These are phyloP conservation scores for Candida manassasensis DNA, from an alignment of 805 yeast genomes.

Conservation along the genomic window DNA sequence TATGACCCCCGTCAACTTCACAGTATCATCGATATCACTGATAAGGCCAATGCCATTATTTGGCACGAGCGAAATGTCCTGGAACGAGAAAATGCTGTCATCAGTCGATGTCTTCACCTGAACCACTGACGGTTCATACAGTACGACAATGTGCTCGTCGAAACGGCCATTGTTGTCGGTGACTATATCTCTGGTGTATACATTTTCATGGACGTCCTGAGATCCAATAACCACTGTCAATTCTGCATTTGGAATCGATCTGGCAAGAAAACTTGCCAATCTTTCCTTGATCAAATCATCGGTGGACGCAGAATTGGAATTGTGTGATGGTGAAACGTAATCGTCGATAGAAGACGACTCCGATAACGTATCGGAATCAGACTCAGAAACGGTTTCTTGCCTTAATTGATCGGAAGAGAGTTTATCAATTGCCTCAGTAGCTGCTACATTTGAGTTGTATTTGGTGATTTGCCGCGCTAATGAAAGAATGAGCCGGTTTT, in stretches of 20 bases:
- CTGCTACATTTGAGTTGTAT: slow-evolving; percentile 16
- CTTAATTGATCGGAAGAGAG: slow-evolving; percentile 23
- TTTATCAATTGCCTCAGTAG: slow-evolving; percentile 19
- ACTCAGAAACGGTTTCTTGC: slow-evolving; percentile 19
- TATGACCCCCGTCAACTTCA: slow-evolving; percentile 83
- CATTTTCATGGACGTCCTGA: slow-evolving; percentile 24
- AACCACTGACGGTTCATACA: slow-evolving; percentile 57
- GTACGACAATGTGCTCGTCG: slow-evolving; percentile 45
- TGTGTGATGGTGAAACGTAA: slow-evolving; percentile 1
- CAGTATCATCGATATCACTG: slow-evolving; percentile 93
- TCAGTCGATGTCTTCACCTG: slow-evolving; percentile 47
- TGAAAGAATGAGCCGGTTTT: slow-evolving; percentile 63
- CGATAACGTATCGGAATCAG: slow-evolving; percentile 20
- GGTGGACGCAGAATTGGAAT: slow-evolving; percentile 6
- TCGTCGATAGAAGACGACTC: slow-evolving; percentile 10
- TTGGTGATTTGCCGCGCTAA: slow-evolving; percentile 65
- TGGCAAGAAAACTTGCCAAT: slow-evolving; percentile 64
- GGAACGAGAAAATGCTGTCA: slow-evolving; percentile 43
- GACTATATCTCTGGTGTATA: slow-evolving; percentile 25
- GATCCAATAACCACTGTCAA: slow-evolving; percentile 55
- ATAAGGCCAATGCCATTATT: slow-evolving; percentile 63
- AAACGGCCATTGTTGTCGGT: slow-evolving; percentile 73
- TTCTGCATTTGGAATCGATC: slow-evolving; percentile 56
- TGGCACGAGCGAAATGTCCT: slow-evolving; percentile 41
- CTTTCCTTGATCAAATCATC: slow-evolving; percentile 59